Evolutionary conservation across 768 basidiomycete genomes (phyloP), one percentile per base, ranked within the genome.

Genomic region (Agrocybe pediades): DNA sequence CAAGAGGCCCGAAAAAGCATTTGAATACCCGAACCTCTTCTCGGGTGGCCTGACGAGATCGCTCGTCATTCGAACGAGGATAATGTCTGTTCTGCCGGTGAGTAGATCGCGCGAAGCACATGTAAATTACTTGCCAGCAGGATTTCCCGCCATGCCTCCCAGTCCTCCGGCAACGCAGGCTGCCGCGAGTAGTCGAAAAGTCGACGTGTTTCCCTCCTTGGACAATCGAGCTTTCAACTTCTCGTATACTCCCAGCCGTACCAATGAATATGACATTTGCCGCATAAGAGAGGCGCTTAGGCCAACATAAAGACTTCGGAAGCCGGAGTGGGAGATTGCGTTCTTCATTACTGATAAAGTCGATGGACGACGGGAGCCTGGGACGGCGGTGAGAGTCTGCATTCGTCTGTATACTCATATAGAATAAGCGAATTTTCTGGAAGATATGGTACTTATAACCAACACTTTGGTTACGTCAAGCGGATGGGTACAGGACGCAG

Each of bases 211-310:
- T 2, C 82, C 78, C 26, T 77, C 68, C 56, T 67, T 65, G 11
- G 83, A 78, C 44, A 91, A 65, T 13, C 71, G 71, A 17, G 73
- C 70, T 63, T 92, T 92, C 65, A 90, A 77, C 47, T 84, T 82
- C 63, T 95, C 93, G 64, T 95, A 94, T 19, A 77, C 82, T 20
- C 92, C 92, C 25, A 95, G 72, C 26, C 93, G 85, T 49, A 92
- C 90, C 42, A 95, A 82, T 0, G 91, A 91, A 64, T 95, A 95
- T 9, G 91, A 86, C 92, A 95, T 93, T 71, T 95, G 93, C 47
- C 93, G 82, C 68, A 94, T 76, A 20, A 93, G 69, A 2, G 92
- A 91, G 4, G 92, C 92, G 5, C 86, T 85, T 27, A 94, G 78
- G 20, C 93, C 93, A 9, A 87, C 85, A 62, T 90, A 94, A 21